Percentiles rank a stretch among this genome's conserved stretches.
phyloP scores from a whole-genome alignment of 2,329 filamentous ascomycete genomes.

The Endothia cerciana region DNA sequence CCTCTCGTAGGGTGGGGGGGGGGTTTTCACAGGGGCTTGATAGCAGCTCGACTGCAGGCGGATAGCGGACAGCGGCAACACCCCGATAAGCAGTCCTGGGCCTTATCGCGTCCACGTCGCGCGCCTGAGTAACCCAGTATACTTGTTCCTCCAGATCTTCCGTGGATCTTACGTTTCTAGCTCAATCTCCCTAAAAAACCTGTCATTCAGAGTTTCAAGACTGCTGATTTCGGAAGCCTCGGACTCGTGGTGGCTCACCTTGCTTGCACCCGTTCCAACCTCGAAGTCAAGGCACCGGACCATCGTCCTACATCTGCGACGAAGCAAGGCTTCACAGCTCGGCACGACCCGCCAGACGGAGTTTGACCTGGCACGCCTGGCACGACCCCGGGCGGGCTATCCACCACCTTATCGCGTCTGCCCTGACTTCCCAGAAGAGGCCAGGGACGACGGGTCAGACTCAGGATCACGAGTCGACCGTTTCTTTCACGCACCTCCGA shows the following conservation, averaged over 20 bases:
- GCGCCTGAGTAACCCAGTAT: neutral
- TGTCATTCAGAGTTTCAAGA: neutral
- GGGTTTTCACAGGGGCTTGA: no score
- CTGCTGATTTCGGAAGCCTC: constrained; percentile 10
- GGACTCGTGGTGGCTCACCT: neutral
- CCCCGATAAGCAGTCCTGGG: constrained; percentile 7
- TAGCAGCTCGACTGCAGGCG: neutral
- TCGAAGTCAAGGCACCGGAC: neutral
- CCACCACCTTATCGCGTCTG: neutral
- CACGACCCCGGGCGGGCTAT: neutral
- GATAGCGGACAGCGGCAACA: neutral
- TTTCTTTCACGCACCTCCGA: constrained; percentile 5
- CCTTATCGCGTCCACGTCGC: constrained; percentile 1
- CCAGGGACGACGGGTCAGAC: no score
- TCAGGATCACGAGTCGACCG: neutral
- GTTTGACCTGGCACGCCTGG: neutral
- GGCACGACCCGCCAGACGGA: neutral
- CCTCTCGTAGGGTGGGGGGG: neutral
- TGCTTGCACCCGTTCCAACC: neutral
- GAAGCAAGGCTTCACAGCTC: neutral
- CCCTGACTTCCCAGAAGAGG: neutral
- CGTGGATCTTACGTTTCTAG: constrained; percentile 12
- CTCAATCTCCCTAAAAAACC: constrained; percentile 1
- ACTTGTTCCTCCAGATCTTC: neutral
- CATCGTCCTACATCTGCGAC: neutral